Percentiles rank a stretch among this genome's conserved stretches.
Evolutionary conservation across 306 rosid genomes (phyloP).

Genomic region (Gleditsia sinensis): DNA sequence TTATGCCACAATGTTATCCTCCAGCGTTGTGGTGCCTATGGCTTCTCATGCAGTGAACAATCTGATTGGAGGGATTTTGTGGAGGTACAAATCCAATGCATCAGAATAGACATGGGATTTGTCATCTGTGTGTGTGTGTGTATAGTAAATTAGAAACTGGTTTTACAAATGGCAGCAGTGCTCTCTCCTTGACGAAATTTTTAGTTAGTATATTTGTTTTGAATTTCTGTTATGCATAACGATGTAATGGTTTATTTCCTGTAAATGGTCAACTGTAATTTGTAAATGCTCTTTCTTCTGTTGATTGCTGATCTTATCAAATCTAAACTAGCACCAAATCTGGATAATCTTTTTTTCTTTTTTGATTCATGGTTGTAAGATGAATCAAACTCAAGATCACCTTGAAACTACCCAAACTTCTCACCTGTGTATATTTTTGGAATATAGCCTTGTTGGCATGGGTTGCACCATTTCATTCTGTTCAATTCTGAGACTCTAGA

Average conservation of each 20-base stretch:
- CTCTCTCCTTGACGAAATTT: no score
- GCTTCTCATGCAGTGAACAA: conserved; percentile 88
- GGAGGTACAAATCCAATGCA: conserved; percentile 62
- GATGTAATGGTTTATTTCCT: conserved; percentile 19
- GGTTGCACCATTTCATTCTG: no score
- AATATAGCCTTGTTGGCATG: no score
- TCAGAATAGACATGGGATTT: conserved; percentile 32
- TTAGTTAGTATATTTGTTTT: background rate
- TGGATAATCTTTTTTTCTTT: no score
- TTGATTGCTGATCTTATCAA: no score
- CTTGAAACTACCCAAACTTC: no score
- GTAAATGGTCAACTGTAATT: conserved; percentile 32
- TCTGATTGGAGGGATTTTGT: conserved; percentile 75
- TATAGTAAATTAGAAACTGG: background rate
- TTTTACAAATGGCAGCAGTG: no score
- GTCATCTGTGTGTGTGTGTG: conserved; percentile 11
- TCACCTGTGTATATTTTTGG: no score
- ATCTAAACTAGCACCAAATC: no score
- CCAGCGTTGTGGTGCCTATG: conserved; percentile 82
- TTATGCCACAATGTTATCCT: conserved; percentile 73
- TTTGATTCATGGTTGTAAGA: no score
- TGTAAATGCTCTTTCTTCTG: background rate
- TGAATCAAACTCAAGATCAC: no score
- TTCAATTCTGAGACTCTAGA: no score
- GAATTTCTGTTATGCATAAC: conserved; percentile 18